A percentile compares a stretch with the other conserved stretches of the same genome.
phyloP scores from a whole-genome alignment of 371 early-diverging fungal genomes.

The Circinella umbellata region DNA sequence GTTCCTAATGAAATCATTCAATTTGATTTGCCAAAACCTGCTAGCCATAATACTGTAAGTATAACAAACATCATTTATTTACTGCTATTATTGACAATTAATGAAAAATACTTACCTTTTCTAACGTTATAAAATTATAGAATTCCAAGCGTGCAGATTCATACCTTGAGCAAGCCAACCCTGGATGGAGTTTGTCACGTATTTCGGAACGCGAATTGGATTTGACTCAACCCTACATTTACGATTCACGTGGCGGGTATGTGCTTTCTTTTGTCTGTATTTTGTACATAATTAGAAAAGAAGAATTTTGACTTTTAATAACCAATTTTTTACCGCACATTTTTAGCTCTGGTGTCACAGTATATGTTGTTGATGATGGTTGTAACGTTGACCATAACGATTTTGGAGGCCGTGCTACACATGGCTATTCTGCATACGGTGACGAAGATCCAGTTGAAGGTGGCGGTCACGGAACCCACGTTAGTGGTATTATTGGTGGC shows the following conservation, averaged over 20 bases:
- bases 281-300: too few relatives aligned
- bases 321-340: background rate
- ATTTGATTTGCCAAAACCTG: conserved; percentile 35
- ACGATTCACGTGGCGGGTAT: conserved; percentile 34
- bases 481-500: conserved; percentile 81
- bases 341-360: conserved; percentile 45
- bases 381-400: conserved; percentile 50
- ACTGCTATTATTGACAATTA: background rate
- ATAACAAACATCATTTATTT: background rate
- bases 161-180: conserved; percentile 29
- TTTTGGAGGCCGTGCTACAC: conserved; percentile 64
- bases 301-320: background rate
- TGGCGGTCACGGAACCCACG: conserved; percentile 64
- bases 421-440: conserved; percentile 66
- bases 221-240: conserved; percentile 34
- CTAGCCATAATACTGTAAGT: conserved; percentile 24
- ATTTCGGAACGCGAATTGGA: conserved; percentile 34
- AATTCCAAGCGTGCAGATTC: conserved; percentile 2
- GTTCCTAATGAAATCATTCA: conserved; percentile 44
- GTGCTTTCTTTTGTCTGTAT: background rate
- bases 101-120: too few relatives aligned
- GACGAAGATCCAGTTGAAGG: conserved; percentile 31
- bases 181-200: conserved; percentile 49
- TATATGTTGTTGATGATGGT: conserved; percentile 62
- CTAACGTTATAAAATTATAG: background rate